Conservation (phyloP, 2,329 filamentous ascomycete genomes). For the Venturia effusa region DNA sequence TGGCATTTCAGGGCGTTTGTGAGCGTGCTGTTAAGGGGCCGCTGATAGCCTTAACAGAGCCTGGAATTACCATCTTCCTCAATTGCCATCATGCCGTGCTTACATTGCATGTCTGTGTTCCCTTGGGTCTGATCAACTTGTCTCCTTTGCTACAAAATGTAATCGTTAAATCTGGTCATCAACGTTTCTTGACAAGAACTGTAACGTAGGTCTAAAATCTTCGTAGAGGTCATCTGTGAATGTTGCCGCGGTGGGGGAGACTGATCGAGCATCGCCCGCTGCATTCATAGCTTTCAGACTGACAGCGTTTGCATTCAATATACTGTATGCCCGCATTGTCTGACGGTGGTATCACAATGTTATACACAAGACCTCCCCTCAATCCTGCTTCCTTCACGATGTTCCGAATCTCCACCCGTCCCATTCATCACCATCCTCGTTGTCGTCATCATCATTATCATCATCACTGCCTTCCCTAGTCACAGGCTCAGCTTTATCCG, state of each 20-base stretch:
- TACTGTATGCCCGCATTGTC: slow-evolving; percentile 1
- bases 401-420: slow-evolving; percentile 11
- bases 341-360: background rate
- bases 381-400: background rate
- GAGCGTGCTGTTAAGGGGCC: background rate
- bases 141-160: no score
- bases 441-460: slow-evolving; percentile 21
- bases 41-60: background rate
- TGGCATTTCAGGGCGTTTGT: background rate
- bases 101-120: background rate
- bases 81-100: background rate
- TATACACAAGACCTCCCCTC: background rate
- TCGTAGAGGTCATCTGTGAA: no score
- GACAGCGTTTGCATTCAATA: background rate
- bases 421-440: slow-evolving; percentile 27
- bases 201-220: background rate
- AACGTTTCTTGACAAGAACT: background rate
- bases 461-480: slow-evolving; percentile 22
- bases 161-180: no score
- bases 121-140: no score
- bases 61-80: no score
- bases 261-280: no score
- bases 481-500: slow-evolving; percentile 4
- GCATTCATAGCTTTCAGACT: background rate
- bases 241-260: no score